Evolutionary conservation across 2,329 filamentous ascomycete genomes (phyloP).

Genomic region (Xylariales sp.): DNA sequence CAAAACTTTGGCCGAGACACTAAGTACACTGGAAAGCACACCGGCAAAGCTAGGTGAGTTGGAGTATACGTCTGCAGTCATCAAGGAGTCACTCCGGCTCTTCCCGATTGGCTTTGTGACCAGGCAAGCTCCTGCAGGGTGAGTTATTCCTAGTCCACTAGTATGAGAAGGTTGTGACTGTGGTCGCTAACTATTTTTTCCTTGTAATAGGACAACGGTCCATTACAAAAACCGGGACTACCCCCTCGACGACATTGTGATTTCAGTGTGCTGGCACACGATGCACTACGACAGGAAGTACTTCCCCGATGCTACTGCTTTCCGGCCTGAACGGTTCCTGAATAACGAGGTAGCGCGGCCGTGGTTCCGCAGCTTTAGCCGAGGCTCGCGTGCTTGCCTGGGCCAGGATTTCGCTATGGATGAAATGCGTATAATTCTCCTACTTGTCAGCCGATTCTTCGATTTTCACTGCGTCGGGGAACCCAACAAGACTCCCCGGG

Average conservation of each 20-base stretch:
- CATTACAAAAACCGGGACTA: conserved; percentile 1
- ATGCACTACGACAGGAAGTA: conserved; percentile 1
- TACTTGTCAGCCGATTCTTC: conserved; percentile 17
- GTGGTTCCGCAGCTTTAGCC: conserved; percentile 22
- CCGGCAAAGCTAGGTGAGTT: conserved; percentile 44
- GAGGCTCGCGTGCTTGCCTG: conserved; percentile 24
- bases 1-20: conserved; percentile 19
- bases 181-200: no score
- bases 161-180: neutral
- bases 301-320: conserved; percentile 1
- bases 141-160: neutral
- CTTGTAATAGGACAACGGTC: neutral
- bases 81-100: conserved; percentile 44
- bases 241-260: conserved; percentile 2
- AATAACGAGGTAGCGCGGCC: neutral
- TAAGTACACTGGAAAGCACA: conserved; percentile 30
- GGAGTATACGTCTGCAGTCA: conserved; percentile 46
- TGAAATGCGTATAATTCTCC: conserved; percentile 18
- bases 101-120: conserved; percentile 4
- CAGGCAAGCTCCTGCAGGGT: conserved; percentile 3
- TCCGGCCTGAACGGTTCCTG: conserved; percentile 10
- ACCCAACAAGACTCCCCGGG: neutral
- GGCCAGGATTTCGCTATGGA: conserved; percentile 22
- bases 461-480: conserved; percentile 10
- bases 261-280: conserved; percentile 1